A percentile compares a stretch with the other conserved stretches of the same genome.
These are phyloP conservation scores for Phytophthora cryptogea DNA, from an alignment of 352 stramenopile species.

Conservation along the genomic window DNA sequence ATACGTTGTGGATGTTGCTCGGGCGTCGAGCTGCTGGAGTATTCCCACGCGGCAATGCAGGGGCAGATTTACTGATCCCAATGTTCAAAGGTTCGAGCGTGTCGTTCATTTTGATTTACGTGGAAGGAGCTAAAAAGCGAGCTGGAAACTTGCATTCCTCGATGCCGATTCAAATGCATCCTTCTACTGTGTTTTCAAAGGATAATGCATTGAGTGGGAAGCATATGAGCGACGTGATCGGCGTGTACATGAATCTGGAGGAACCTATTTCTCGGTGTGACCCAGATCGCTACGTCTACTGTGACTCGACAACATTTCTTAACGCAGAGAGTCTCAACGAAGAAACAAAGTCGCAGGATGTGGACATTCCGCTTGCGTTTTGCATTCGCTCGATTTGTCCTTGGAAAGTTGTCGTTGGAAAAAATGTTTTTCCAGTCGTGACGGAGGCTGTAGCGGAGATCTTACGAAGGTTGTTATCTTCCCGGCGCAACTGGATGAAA, in stretches of 20 bases:
- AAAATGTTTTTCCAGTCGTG: not conserved
- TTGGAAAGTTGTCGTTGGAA: not conserved
- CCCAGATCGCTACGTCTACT: not conserved
- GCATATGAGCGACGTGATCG: not conserved
- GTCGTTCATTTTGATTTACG: not conserved
- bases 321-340: not conserved
- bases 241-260: not conserved
- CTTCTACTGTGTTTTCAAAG: not conserved
- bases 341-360: not conserved
- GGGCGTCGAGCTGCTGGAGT: slow-evolving; percentile 4
- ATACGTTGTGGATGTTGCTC: slow-evolving; percentile 4
- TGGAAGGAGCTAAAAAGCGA: not conserved
- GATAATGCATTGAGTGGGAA: not conserved
- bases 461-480: not conserved
- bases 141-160: not conserved
- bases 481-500: not conserved
- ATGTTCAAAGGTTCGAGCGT: not conserved
- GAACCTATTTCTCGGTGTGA: not conserved
- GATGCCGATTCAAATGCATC: not conserved
- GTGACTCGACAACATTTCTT: not conserved
- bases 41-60: not conserved
- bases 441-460: not conserved
- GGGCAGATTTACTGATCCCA: slow-evolving; percentile 1
- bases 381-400: not conserved
- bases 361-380: not conserved